A percentile compares a stretch with the other conserved stretches of the same genome.
These are phyloP conservation scores for Fusarium sp. DNA, from an alignment of 2,329 filamentous ascomycete species.

Conservation along the genomic window DNA sequence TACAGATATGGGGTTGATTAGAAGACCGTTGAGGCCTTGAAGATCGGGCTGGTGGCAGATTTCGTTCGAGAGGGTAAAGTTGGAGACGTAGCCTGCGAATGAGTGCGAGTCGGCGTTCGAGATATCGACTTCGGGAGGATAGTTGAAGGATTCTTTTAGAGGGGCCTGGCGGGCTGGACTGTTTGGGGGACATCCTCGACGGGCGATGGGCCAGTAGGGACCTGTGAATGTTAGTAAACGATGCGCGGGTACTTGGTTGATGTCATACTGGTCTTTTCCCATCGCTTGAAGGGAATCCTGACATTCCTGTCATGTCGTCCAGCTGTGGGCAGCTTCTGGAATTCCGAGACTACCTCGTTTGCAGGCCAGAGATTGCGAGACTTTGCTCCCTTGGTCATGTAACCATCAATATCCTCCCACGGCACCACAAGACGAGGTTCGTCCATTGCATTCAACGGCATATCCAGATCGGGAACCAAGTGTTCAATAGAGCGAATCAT, in stretches of 20 bases:
- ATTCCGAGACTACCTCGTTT: conserved; percentile 58
- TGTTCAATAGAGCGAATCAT: conserved; percentile 65
- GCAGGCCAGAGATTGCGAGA: conserved; percentile 57
- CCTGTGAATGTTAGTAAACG: conserved; percentile 47
- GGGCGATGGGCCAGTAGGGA: conserved; percentile 67
- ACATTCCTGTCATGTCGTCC: conserved; percentile 51
- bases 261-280: conserved; percentile 62
- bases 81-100: conserved; percentile 68
- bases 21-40: conserved; percentile 71
- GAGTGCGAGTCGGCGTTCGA: conserved; percentile 61
- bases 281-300: conserved; percentile 55
- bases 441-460: conserved; percentile 75
- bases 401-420: conserved; percentile 68
- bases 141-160: conserved; percentile 57
- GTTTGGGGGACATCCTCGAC: conserved; percentile 70
- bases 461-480: conserved; percentile 73
- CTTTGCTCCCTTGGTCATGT: conserved; percentile 64
- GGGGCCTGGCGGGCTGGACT: conserved; percentile 66
- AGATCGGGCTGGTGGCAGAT: conserved; percentile 75
- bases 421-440: conserved; percentile 73
- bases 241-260: background rate
- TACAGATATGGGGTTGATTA: conserved; percentile 69
- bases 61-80: conserved; percentile 69
- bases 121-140: conserved; percentile 58
- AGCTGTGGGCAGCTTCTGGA: conserved; percentile 55